These are phyloP conservation scores for Dryas integrifolia DNA, from an alignment of 331 rosid genomes.

Conservation along the genomic window DNA sequence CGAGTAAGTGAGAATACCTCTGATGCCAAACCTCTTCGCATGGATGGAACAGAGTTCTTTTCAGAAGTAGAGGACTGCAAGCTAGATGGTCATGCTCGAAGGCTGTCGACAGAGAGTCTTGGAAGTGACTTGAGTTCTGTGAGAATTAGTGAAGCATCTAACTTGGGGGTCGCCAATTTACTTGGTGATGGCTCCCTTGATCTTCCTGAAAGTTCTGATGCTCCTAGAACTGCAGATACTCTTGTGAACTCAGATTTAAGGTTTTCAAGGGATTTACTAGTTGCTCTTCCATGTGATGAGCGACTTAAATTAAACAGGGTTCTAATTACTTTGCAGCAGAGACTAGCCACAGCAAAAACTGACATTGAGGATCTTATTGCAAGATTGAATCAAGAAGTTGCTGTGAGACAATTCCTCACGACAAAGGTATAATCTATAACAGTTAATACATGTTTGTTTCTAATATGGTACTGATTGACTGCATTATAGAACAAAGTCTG, in stretches of 20 bases:
- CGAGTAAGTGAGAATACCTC: conserved; percentile 32
- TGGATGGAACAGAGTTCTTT: conserved; percentile 64
- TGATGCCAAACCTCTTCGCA: conserved; percentile 39
- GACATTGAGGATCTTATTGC: conserved; percentile 81
- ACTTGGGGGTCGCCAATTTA: conserved; percentile 27
- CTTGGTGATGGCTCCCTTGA: conserved; percentile 35
- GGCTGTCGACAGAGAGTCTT: conserved; percentile 51
- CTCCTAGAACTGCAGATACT: conserved; percentile 32
- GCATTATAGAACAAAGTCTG: neutral
- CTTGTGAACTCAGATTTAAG: conserved; percentile 18
- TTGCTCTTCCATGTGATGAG: conserved; percentile 54
- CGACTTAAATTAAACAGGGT: conserved; percentile 64
- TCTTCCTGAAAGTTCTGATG: conserved; percentile 39
- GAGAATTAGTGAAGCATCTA: conserved; percentile 39
- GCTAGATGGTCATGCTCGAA: conserved; percentile 41
- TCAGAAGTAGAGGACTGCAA: conserved; percentile 33
- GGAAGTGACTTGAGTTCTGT: conserved; percentile 47
- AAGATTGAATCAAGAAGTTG: conserved; percentile 81
- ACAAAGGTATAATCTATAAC: conserved; percentile 53
- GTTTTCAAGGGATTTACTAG: conserved; percentile 29
- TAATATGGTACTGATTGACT: conserved; percentile 4
- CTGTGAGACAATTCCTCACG: conserved; percentile 71
- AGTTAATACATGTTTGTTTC: neutral
- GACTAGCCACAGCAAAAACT: conserved; percentile 58
- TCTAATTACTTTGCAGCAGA: conserved; percentile 56